Evolutionary conservation across 1,139 yeast species (phyloP).

Genomic region (Barnettozyma hawaiiensis): DNA sequence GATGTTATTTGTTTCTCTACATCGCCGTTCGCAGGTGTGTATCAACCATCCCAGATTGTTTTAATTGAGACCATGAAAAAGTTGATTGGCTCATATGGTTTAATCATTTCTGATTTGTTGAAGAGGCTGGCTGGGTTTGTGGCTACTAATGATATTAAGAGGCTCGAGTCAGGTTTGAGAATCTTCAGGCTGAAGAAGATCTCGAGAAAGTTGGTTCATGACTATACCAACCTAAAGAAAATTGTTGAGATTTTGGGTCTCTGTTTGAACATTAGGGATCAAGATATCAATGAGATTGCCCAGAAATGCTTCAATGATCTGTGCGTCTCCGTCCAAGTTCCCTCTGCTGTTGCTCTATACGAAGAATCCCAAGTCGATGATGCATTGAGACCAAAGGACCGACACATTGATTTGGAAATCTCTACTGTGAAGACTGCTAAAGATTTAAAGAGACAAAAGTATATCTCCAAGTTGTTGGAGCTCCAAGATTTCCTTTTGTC

Average conservation of each 20-base stretch:
- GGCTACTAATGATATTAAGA: conserved; percentile 47
- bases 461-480: conserved; percentile 36
- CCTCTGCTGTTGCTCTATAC: conserved; percentile 55
- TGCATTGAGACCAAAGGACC: conserved; percentile 59
- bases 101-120: conserved; percentile 38
- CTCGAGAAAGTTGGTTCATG: conserved; percentile 50
- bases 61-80: conserved; percentile 69
- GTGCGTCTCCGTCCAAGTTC: conserved; percentile 45
- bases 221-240: conserved; percentile 46
- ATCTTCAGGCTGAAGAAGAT: conserved; percentile 49
- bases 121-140: conserved; percentile 48
- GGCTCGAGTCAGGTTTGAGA: conserved; percentile 63
- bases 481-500: conserved; percentile 42
- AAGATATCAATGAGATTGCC: conserved; percentile 47
- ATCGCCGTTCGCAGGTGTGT: conserved; percentile 66
- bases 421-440: conserved; percentile 54
- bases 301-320: conserved; percentile 46
- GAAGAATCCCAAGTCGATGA: conserved; percentile 40
- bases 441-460: conserved; percentile 44
- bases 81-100: conserved; percentile 60
- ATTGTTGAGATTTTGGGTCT: conserved; percentile 45
- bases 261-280: conserved; percentile 56
- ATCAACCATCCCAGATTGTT: conserved; percentile 66
- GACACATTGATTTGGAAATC: conserved; percentile 49
- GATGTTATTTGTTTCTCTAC: conserved; percentile 68